A percentile compares a stretch with the other conserved stretches of the same genome.
Conservation (phyloP, 2,329 filamentous ascomycete genomes). For the Pezicula carpinea region DNA sequence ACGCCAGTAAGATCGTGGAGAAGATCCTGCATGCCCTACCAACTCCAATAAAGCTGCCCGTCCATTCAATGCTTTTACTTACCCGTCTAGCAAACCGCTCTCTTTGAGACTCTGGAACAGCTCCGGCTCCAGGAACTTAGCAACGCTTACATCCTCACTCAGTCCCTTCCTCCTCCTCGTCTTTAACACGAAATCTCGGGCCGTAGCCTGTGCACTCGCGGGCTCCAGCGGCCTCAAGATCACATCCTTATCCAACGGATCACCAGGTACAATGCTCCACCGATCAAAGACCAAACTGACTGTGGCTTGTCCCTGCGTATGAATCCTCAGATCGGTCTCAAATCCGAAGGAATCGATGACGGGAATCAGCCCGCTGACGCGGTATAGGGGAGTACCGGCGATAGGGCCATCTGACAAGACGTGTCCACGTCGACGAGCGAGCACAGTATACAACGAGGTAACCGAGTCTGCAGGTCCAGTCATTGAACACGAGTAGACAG, state of each 20-base stretch:
- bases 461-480: conserved; percentile 88
- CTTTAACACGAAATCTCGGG: conserved; percentile 94
- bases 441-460: conserved; percentile 83
- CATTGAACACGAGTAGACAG: conserved; percentile 88
- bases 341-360: conserved; percentile 98
- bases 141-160: conserved; percentile 91
- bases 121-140: conserved; percentile 94
- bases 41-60: conserved; percentile 9
- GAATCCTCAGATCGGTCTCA: conserved; percentile 93
- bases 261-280: conserved; percentile 93
- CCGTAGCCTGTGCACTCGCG: conserved; percentile 81
- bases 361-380: conserved; percentile 83
- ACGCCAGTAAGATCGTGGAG: conserved; percentile 1
- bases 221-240: conserved; percentile 81
- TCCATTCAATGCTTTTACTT: conserved; percentile 12
- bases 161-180: conserved; percentile 89
- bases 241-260: conserved; percentile 85
- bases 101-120: conserved; percentile 85
- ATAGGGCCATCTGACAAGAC: conserved; percentile 92
- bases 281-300: conserved; percentile 91
- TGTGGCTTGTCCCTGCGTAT: conserved; percentile 88
- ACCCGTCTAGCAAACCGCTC: conserved; percentile 74
- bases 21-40: conserved; percentile 9
- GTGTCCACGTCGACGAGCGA: conserved; percentile 83
- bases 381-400: conserved; percentile 89